phyloP scores from a whole-genome alignment of 306 rosid species.

The Acacia crassicarpa region DNA sequence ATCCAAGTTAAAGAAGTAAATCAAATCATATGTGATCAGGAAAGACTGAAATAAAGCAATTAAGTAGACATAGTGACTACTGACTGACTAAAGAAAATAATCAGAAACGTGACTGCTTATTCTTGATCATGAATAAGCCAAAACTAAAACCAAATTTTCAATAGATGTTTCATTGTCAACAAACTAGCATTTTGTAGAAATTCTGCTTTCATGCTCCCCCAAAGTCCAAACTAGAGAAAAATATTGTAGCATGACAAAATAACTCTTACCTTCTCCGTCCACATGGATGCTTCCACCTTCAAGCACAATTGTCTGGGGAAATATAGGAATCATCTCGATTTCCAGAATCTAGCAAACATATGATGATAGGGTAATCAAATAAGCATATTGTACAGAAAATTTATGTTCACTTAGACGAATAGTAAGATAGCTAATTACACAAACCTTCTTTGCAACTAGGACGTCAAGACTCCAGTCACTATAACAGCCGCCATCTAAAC shows the following conservation, averaged over 20 bases:
- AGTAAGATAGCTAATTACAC: constrained; percentile 8
- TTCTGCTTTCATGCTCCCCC: neutral
- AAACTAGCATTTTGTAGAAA: neutral
- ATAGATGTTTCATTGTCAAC: constrained; percentile 1
- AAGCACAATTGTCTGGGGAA: constrained; percentile 66
- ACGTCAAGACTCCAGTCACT: constrained; percentile 76
- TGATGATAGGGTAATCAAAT: constrained; percentile 15
- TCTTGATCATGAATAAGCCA: neutral
- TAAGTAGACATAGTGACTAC: neutral
- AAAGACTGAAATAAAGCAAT: neutral
- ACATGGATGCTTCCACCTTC: constrained; percentile 99
- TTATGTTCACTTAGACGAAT: neutral
- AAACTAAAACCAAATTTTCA: constrained; percentile 13
- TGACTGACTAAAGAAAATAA: constrained; percentile 15
- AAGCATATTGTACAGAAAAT: neutral
- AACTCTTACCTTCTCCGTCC: constrained; percentile 86
- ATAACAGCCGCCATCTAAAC: constrained; percentile 77
- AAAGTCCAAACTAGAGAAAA: neutral
- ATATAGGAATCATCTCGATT: constrained; percentile 70
- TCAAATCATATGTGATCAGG: neutral
- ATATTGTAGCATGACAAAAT: neutral
- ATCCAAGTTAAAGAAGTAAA: constrained; percentile 5
- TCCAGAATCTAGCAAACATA: constrained; percentile 64
- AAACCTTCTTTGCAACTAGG: constrained; percentile 73
- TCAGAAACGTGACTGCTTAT: constrained; percentile 7